phyloP scores from a whole-genome alignment of 2,329 filamentous ascomycete species.

The Dothideomycetes sp. region DNA sequence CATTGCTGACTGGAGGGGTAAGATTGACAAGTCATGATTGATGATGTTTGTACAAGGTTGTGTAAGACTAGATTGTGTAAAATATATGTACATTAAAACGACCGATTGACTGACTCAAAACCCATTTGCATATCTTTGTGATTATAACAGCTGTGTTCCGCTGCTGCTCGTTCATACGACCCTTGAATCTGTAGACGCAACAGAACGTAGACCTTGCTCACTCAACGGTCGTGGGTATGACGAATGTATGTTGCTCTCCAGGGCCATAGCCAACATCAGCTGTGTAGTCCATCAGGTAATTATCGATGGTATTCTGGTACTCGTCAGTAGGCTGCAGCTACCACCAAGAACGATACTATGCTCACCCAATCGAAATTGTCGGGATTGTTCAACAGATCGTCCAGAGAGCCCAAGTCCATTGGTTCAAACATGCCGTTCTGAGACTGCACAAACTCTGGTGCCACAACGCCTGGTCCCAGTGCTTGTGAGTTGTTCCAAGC shows the following conservation, averaged over 20 bases:
- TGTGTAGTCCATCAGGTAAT: slow-evolving; percentile 7
- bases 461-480: neutral
- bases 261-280: neutral
- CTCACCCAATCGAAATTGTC: slow-evolving; percentile 10
- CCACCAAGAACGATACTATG: neutral
- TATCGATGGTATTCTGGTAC: slow-evolving; percentile 7
- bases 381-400: slow-evolving; percentile 5
- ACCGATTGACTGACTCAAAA: too few species aligned
- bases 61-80: too few species aligned
- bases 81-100: too few species aligned
- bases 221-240: too few species aligned
- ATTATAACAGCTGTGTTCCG: too few species aligned
- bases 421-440: neutral
- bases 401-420: slow-evolving; percentile 1
- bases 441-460: neutral
- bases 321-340: neutral
- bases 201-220: too few species aligned
- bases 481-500: neutral
- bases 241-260: neutral
- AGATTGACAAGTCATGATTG: slow-evolving; percentile 37
- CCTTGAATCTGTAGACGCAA: too few species aligned
- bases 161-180: too few species aligned
- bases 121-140: too few species aligned
- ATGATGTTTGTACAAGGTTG: too few species aligned
- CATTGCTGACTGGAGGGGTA: slow-evolving; percentile 65